Conservation (phyloP, 2,329 filamentous ascomycete species). For the Fusarium sp. region DNA sequence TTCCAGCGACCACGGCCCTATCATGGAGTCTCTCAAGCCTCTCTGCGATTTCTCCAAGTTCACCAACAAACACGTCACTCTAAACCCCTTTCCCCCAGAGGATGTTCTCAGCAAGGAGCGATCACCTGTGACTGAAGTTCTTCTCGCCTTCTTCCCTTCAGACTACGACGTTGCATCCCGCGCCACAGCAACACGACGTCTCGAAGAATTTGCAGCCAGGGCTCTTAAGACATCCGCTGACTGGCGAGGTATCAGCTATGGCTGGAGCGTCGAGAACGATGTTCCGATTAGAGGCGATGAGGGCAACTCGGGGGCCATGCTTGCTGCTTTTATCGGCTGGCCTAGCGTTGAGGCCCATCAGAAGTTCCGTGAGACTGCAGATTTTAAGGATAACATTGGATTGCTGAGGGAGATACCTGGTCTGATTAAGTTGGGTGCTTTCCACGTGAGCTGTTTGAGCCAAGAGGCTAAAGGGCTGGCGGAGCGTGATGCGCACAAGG, state of each 20-base stretch:
- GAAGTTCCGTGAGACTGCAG: conserved; percentile 54
- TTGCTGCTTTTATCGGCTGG: conserved; percentile 56
- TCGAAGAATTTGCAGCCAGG: conserved; percentile 34
- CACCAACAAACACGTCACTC: conserved; percentile 44
- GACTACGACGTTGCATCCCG: conserved; percentile 42
- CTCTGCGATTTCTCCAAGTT: conserved; percentile 34
- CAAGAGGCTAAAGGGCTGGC: conserved; percentile 21
- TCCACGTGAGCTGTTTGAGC: conserved; percentile 45
- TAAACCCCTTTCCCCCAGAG: conserved; percentile 42
- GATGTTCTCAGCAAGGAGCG: conserved; percentile 43
- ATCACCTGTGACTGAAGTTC: conserved; percentile 44
- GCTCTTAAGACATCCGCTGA: conserved; percentile 40
- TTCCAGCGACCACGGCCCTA: conserved; percentile 17
- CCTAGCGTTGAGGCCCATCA: conserved; percentile 56
- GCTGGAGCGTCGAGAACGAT: conserved; percentile 55
- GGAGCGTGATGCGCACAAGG: conserved; percentile 26
- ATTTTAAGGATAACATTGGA: conserved; percentile 55
- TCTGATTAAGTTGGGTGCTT: conserved; percentile 40
- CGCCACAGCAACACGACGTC: conserved; percentile 34
- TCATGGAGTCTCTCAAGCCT: conserved; percentile 41
- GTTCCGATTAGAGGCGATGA: conserved; percentile 51
- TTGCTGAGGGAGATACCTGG: conserved; percentile 46
- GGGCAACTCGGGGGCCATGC: conserved; percentile 45
- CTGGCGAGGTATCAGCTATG: conserved; percentile 48
- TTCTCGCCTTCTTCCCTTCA: conserved; percentile 41